Base-by-base conservation (phyloP, 108 stramenopile species). In the Cylindrotheca fusiformis region DNA sequence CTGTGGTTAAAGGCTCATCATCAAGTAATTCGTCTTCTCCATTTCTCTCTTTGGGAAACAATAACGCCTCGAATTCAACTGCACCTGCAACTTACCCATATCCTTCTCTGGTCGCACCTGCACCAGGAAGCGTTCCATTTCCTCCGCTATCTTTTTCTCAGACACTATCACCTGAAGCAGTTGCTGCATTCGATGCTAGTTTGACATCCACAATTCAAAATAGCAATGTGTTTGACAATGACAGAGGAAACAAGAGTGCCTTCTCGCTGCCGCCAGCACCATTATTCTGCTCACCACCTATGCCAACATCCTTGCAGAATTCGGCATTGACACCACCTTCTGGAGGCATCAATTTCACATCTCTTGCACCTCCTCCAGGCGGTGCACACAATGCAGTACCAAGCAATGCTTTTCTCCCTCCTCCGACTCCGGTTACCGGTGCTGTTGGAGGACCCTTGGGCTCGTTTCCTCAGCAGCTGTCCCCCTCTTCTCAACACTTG, bases 401-500 rank as follows among this genome's bases (percentile, higher is more conserved):
- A 25, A 76, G 69, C 61, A 80, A 78, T 54, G 47, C 76, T 25
- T 77, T 80, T 65, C 60, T 83, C 6, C 83, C 78, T 12, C 83
- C 80, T 48, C 83, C 83, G 17, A 81, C 83, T 23, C 80, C 83
- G 18, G 77, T 72, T 0, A 41, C 76, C 6, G 52, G 58, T 10
- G 29, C 58, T 1, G 28, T 31, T 0, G 50, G 52, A 48, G 28
- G 53, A 2, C 2, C 20, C 2, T 47, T 48, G 1, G 48, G 44
- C 2, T 28, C 33, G 4, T 81, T 81, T 71, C 80, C 84, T 19
- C 84, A 77, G 48, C 78, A 80, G 19, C 61, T 87, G 30, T 83
- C 82, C 19, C 60, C 87, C 14, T 84, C 85, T 19, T 81, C 84
- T 1, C 87, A 92, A 56, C 82, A 86, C 58, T 69, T 87, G 17